A percentile compares a stretch with the other conserved stretches of the same genome.
Evolutionary conservation across 2,329 filamentous ascomycete species (phyloP).

Genomic region (Microdochium bolleyi): DNA sequence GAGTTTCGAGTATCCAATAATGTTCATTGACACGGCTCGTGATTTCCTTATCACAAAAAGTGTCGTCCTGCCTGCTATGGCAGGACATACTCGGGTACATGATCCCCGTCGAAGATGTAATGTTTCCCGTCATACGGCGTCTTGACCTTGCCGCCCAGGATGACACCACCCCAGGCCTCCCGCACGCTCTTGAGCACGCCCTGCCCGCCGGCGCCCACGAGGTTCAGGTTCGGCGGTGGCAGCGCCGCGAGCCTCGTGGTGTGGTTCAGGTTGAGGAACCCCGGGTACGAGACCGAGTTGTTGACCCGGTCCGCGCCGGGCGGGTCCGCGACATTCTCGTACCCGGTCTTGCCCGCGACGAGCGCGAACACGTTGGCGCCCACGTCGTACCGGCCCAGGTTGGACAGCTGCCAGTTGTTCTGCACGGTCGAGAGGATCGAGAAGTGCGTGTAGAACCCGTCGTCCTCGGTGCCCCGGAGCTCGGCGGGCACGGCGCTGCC

Average conservation of each 20-base stretch:
- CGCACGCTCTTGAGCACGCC: slow-evolving; percentile 24
- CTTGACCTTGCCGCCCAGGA: slow-evolving; percentile 5
- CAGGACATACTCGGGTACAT: slow-evolving; percentile 26
- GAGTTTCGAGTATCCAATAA: too few relatives aligned
- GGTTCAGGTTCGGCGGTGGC: slow-evolving; percentile 31
- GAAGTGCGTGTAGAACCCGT: slow-evolving; percentile 60
- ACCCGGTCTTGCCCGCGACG: slow-evolving; percentile 52
- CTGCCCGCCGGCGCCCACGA: slow-evolving; percentile 33
- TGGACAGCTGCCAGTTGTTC: slow-evolving; percentile 59
- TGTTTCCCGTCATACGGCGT: slow-evolving; percentile 39
- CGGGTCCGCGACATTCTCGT: slow-evolving; percentile 30
- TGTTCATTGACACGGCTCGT: too few relatives aligned
- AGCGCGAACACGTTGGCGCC: slow-evolving; percentile 46
- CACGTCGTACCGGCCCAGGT: slow-evolving; percentile 21
- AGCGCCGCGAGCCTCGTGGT: slow-evolving; percentile 18
- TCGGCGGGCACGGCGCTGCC: slow-evolving; percentile 60
- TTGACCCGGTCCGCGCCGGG: slow-evolving; percentile 23
- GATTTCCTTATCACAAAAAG: neutral
- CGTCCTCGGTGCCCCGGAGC: slow-evolving; percentile 60
- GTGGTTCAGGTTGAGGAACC: slow-evolving; percentile 27
- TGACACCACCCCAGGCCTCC: slow-evolving; percentile 19
- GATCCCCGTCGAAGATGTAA: slow-evolving; percentile 30
- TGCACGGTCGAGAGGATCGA: slow-evolving; percentile 43
- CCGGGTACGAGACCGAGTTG: slow-evolving; percentile 33
- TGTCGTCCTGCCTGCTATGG: neutral